Base-by-base conservation (phyloP, 192 early-diverging fungal genomes). In the Globomyces pollinis-pini region DNA sequence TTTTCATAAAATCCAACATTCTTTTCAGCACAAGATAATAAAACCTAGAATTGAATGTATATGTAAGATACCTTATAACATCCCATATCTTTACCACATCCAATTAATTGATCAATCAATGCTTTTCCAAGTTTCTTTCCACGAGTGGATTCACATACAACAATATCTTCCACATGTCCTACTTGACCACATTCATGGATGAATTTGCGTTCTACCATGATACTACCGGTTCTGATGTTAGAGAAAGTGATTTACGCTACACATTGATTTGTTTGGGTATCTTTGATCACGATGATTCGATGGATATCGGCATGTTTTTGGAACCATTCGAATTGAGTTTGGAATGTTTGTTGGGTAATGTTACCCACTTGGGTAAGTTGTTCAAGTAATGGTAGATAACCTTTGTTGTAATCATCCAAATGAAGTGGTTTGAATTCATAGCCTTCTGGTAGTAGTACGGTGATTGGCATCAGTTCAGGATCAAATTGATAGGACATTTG, bases 1-100 rank as follows among this genome's bases (percentile, higher is more conserved):
- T 71, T 71, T 35, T 65, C 57, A 45, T 72, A 72, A 49, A 72
- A 72, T 12, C 67, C 67, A 20, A 71, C 43, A 30, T 72, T 72
- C 30, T 70, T 56, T 24, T 72, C 54, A 3, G 24, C 32, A 54
- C 70, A 72, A 24, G 24, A 43, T 4, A 72, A 59, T n/a, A 72
- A 65, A 18, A 67, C 38, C n/a, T n/a, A n/a, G 11, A 15, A 49
- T 13, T 12, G 23, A 2, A 12, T 21, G 33, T 9, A 62, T n/a
- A 47, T 21, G 44, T n/a, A n/a, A n/a, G n/a, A n/a, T n/a, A n/a
- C n/a, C 39, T 71, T 71, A 61, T 71, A 71, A n/a, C 57, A 59
- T 13, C 60, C 65, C 21, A 28, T 31, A 15, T 30, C 12, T 36
- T 66, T 47, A 31, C 47, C 65, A 18, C 68, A 49, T 8, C 57